A percentile compares a stretch with the other conserved stretches of the same genome.
These are phyloP conservation scores for Gastrolobium bilobum DNA, from an alignment of 306 rosid genomes.

Conservation along the genomic window DNA sequence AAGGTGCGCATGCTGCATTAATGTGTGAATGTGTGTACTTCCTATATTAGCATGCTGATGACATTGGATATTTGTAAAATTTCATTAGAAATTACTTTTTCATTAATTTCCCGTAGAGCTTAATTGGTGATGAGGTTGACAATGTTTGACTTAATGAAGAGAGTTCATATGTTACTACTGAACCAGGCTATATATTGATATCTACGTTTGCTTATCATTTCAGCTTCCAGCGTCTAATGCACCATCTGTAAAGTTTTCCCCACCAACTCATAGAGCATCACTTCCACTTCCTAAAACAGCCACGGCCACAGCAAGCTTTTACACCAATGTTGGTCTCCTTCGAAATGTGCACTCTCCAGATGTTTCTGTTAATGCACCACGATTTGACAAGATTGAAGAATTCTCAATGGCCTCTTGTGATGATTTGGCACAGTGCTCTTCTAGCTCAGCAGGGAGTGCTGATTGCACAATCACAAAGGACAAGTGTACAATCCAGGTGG, in stretches of 20 bases:
- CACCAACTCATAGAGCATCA: conserved; percentile 66
- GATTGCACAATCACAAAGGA: conserved; percentile 81
- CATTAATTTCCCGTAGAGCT: not conserved
- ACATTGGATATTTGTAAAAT: conserved; percentile 17
- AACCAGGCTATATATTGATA: conserved; percentile 31
- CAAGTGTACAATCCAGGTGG: conserved; percentile 80
- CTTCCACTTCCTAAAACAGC: conserved; percentile 66
- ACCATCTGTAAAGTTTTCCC: conserved; percentile 51
- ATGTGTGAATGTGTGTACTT: conserved; percentile 15
- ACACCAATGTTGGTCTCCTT: conserved; percentile 57
- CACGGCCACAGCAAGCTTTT: conserved; percentile 55
- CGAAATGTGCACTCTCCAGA: conserved; percentile 71
- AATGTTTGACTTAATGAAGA: conserved; percentile 8
- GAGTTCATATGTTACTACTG: conserved; percentile 6
- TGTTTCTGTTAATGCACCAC: conserved; percentile 89
- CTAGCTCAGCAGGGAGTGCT: conserved; percentile 59
- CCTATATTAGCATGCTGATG: not conserved
- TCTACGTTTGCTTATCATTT: conserved; percentile 29
- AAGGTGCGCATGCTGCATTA: not conserved
- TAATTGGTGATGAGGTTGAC: conserved; percentile 6
- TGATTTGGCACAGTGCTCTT: conserved; percentile 64
- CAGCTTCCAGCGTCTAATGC: conserved; percentile 65
- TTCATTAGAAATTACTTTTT: conserved; percentile 17
- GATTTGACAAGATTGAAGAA: conserved; percentile 93
- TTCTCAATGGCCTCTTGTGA: conserved; percentile 76